A percentile compares a stretch with the other conserved stretches of the same genome.
phyloP scores from a whole-genome alignment of 768 basidiomycete species.

The Auricularia sp. region DNA sequence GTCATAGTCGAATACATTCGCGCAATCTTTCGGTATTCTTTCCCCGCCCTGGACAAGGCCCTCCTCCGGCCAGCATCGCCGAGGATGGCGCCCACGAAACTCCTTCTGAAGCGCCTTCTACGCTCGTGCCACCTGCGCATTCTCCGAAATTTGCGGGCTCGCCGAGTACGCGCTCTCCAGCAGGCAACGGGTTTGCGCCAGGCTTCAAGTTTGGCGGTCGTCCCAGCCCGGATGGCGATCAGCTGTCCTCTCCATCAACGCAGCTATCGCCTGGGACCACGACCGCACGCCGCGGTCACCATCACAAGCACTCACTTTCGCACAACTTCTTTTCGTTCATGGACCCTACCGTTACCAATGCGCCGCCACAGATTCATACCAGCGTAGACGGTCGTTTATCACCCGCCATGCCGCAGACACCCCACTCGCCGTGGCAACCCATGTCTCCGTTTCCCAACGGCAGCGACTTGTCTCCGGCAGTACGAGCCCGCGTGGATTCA shows the following conservation, averaged over 20 bases:
- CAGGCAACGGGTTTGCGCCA: slow-evolving; percentile 34
- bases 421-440: slow-evolving; percentile 60
- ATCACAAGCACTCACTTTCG: slow-evolving; percentile 89
- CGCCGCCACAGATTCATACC: slow-evolving; percentile 25
- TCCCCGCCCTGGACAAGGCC: slow-evolving; percentile 56
- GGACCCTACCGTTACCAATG: slow-evolving; percentile 47
- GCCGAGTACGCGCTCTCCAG: slow-evolving; percentile 11
- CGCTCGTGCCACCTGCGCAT: slow-evolving; percentile 35
- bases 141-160: slow-evolving; percentile 18
- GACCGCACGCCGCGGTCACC: slow-evolving; percentile 56
- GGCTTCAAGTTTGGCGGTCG: slow-evolving; percentile 58
- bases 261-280: slow-evolving; percentile 9
- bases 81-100: slow-evolving; percentile 55
- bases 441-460: slow-evolving; percentile 31
- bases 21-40: slow-evolving; percentile 90
- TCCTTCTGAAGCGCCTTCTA: slow-evolving; percentile 30
- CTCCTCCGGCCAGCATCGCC: slow-evolving; percentile 47
- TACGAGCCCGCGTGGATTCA: neutral
- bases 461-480: neutral
- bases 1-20: slow-evolving; percentile 73
- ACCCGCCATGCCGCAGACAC: slow-evolving; percentile 49
- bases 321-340: slow-evolving; percentile 96
- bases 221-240: slow-evolving; percentile 29
- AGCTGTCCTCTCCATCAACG: slow-evolving; percentile 14
- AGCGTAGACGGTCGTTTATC: neutral